Evolutionary conservation across 495 filamentous ascomycete species (phyloP).

Genomic region (Penicillium cataractarum): DNA sequence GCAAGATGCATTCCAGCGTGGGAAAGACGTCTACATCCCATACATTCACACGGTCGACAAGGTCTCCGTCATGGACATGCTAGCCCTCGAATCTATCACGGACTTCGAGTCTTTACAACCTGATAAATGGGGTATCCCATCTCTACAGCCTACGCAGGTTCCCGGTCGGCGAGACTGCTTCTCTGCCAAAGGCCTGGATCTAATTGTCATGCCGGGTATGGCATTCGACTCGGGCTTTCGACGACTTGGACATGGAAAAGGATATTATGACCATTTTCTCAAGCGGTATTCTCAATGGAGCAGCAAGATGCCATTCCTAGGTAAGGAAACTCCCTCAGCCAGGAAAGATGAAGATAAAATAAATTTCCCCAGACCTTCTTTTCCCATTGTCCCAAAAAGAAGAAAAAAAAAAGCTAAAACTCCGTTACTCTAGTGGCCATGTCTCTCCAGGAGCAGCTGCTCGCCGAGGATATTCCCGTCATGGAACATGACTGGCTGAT

Average conservation of each 20-base stretch:
- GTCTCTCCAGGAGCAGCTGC: slow-evolving; percentile 84
- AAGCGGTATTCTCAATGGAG: slow-evolving; percentile 62
- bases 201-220: slow-evolving; percentile 92
- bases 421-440: slow-evolving; percentile 67
- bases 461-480: slow-evolving; percentile 69
- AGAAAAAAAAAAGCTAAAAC: slow-evolving; percentile 26
- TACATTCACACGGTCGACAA: slow-evolving; percentile 71
- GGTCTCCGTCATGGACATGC: slow-evolving; percentile 87
- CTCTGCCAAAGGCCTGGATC: slow-evolving; percentile 66
- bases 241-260: slow-evolving; percentile 91
- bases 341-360: slow-evolving; percentile 11
- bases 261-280: slow-evolving; percentile 95
- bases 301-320: slow-evolving; percentile 64
- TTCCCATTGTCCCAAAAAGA: slow-evolving; percentile 3
- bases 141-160: slow-evolving; percentile 64
- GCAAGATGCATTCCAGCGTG: slow-evolving; percentile 70
- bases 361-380: slow-evolving; percentile 15
- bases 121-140: slow-evolving; percentile 93
- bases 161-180: slow-evolving; percentile 68
- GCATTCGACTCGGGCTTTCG: slow-evolving; percentile 80
- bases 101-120: slow-evolving; percentile 76
- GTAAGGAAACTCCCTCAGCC: slow-evolving; percentile 42
- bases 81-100: slow-evolving; percentile 67
- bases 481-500: slow-evolving; percentile 66
- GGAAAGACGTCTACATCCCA: slow-evolving; percentile 89